Evolutionary conservation across 2,329 filamentous ascomycete species (phyloP).

Genomic region (Fusarium camptoceras): DNA sequence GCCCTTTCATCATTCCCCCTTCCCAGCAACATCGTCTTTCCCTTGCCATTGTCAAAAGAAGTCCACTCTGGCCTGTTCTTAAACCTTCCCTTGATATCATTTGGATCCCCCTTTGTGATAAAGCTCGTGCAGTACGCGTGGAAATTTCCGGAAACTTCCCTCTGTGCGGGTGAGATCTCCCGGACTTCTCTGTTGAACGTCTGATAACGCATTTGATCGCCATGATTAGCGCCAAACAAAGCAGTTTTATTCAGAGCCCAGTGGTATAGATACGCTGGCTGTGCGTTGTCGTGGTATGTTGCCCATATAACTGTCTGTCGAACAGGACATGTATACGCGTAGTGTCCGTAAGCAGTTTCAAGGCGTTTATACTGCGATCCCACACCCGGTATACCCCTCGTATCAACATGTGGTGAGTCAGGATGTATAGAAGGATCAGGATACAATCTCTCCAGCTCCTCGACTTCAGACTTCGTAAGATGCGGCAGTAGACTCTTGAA

Average conservation of each 20-base stretch:
- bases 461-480: slow-evolving; percentile 27
- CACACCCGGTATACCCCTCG: slow-evolving; percentile 20
- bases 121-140: slow-evolving; percentile 42
- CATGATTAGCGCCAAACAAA: slow-evolving; percentile 41
- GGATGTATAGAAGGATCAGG: slow-evolving; percentile 35
- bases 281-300: slow-evolving; percentile 34
- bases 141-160: slow-evolving; percentile 36
- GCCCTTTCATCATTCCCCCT: slow-evolving; percentile 62
- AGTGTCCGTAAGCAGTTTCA: slow-evolving; percentile 42
- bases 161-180: slow-evolving; percentile 49
- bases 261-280: slow-evolving; percentile 48
- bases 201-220: slow-evolving; percentile 47
- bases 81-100: slow-evolving; percentile 40
- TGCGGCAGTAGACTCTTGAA: slow-evolving; percentile 46
- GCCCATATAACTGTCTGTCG: slow-evolving; percentile 42
- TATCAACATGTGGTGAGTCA: slow-evolving; percentile 34
- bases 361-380: slow-evolving; percentile 38
- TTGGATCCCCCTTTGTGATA: slow-evolving; percentile 39
- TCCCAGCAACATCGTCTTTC: slow-evolving; percentile 58
- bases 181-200: slow-evolving; percentile 55
- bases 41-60: slow-evolving; percentile 43
- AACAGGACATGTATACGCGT: slow-evolving; percentile 41
- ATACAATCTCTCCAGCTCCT: slow-evolving; percentile 34
- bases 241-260: slow-evolving; percentile 47
- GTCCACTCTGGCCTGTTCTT: slow-evolving; percentile 41